Percentiles rank a stretch among this genome's conserved stretches.
Evolutionary conservation across 345 rosid genomes (phyloP).

Genomic region (Citrus reticulata): DNA sequence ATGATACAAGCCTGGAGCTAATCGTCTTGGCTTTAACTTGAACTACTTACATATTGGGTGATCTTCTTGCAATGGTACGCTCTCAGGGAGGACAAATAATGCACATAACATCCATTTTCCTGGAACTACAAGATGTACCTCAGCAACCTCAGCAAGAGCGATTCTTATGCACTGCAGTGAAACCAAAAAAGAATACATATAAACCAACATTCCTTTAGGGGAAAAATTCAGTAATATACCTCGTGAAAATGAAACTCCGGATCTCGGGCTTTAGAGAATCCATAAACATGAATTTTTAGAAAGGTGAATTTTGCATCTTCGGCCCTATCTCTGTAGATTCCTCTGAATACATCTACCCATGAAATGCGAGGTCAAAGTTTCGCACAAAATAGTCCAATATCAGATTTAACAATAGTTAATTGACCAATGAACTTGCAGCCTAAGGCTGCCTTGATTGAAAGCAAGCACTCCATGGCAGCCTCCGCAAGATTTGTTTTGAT

Average conservation of each 20-base stretch:
- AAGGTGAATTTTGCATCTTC: conserved; percentile 34
- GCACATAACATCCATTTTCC: conserved; percentile 95
- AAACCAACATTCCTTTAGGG: neutral
- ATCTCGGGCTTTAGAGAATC: conserved; percentile 89
- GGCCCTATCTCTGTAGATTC: conserved; percentile 49
- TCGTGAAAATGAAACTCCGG: conserved; percentile 65
- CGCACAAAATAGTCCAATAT: neutral
- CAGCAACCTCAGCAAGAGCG: conserved; percentile 64
- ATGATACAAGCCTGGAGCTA: neutral
- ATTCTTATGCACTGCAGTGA: conserved; percentile 70
- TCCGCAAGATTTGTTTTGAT: no score
- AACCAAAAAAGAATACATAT: neutral
- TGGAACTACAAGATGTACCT: conserved; percentile 76
- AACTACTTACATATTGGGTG: conserved; percentile 4
- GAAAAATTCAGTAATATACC: no score
- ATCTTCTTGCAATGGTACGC: conserved; percentile 50
- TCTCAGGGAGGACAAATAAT: conserved; percentile 61
- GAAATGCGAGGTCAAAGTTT: no score
- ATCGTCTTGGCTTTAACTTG: neutral
- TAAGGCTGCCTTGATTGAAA: no score
- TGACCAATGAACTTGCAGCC: no score
- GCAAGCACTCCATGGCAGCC: no score
- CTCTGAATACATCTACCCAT: conserved; percentile 68
- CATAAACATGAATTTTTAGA: conserved; percentile 80
- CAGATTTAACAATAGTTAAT: neutral